Evolutionary conservation across 2,329 filamentous ascomycete genomes (phyloP).

Genomic region (Gaeumannomyces sp.): DNA sequence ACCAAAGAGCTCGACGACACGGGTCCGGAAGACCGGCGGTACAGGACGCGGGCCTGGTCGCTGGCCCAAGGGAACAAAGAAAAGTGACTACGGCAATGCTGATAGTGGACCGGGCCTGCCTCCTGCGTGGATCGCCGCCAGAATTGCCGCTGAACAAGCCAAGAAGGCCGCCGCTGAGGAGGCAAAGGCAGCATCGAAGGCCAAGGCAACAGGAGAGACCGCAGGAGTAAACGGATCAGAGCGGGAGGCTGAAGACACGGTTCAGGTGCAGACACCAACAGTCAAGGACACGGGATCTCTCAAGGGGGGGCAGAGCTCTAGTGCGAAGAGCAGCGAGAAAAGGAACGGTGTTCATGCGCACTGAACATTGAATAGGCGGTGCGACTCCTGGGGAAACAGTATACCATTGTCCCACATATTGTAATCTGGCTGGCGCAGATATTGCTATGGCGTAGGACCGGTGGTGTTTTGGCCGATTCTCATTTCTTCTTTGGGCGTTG

Average conservation of each 20-base stretch:
- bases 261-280: slow-evolving; percentile 30
- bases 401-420: neutral
- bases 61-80: slow-evolving; percentile 64
- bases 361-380: neutral
- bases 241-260: slow-evolving; percentile 28
- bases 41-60: slow-evolving; percentile 59
- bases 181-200: slow-evolving; percentile 14
- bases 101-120: slow-evolving; percentile 59
- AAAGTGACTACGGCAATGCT: slow-evolving; percentile 61
- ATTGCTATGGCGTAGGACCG: neutral
- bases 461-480: neutral
- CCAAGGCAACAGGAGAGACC: neutral
- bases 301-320: neutral
- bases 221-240: neutral
- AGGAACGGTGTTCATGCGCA: neutral
- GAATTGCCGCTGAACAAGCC: slow-evolving; percentile 14
- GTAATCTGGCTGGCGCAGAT: neutral
- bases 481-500: neutral
- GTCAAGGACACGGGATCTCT: slow-evolving; percentile 15
- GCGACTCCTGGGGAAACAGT: neutral
- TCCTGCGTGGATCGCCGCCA: slow-evolving; percentile 44
- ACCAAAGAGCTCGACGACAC: slow-evolving; percentile 35
- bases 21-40: slow-evolving; percentile 49
- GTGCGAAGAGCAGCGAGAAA: neutral
- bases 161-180: slow-evolving; percentile 19